Percentiles rank a stretch among this genome's conserved stretches.
Conservation (phyloP, 805 yeast species). For the Kuraishia borneana region DNA sequence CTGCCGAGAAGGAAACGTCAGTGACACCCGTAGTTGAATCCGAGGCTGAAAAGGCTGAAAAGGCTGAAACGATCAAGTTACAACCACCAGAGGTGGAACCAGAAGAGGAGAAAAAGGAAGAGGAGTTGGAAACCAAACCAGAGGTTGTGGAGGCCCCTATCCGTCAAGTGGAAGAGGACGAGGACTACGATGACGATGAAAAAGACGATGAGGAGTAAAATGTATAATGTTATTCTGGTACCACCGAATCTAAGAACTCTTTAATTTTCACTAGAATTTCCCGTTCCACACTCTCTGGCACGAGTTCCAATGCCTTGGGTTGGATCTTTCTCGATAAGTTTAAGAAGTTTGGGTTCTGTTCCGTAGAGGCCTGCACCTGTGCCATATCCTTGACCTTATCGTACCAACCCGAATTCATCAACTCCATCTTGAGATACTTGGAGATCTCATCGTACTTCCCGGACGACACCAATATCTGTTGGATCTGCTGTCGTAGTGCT, state of each 20-base stretch:
- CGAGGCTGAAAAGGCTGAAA: constrained; percentile 5
- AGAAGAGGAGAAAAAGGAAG: constrained; percentile 1
- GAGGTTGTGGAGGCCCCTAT: constrained; percentile 14
- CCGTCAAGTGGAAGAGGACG: constrained; percentile 24
- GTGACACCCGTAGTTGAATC: constrained; percentile 1
- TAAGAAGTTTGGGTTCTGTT: constrained; percentile 38
- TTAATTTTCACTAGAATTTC: constrained; percentile 48
- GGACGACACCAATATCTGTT: constrained; percentile 56
- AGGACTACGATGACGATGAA: constrained; percentile 24
- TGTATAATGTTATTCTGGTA: constrained; percentile 15
- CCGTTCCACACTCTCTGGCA: constrained; percentile 53
- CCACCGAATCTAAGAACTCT: constrained; percentile 42
- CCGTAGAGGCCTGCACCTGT: constrained; percentile 18
- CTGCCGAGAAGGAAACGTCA: too few species aligned
- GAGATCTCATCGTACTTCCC: constrained; percentile 78
- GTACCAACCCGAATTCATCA: constrained; percentile 79
- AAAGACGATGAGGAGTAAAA: constrained; percentile 6
- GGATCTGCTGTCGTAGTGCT: constrained; percentile 47
- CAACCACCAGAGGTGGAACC: constrained; percentile 19
- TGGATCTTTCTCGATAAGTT: constrained; percentile 40
- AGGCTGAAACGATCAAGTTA: constrained; percentile 13
- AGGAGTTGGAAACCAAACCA: not conserved
- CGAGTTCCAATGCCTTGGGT: constrained; percentile 56
- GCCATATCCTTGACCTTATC: constrained; percentile 42
- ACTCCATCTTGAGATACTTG: constrained; percentile 45